Conservation (phyloP, 2,329 filamentous ascomycete genomes). For the Taxawa tesnikishii region DNA sequence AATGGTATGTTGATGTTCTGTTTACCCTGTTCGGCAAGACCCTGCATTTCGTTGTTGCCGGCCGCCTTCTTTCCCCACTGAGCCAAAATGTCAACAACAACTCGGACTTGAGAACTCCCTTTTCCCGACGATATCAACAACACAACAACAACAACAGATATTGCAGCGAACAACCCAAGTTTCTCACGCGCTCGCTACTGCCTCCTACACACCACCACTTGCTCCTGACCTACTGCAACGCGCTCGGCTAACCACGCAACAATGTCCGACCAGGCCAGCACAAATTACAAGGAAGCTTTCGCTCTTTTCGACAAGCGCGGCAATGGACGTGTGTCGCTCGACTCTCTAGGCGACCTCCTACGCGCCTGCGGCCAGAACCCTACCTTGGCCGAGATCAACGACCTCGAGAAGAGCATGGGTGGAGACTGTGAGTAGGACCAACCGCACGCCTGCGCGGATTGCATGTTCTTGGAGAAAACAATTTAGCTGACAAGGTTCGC, state of each 20-base stretch:
- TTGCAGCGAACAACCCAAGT: too few species aligned
- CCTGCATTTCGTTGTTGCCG: too few species aligned
- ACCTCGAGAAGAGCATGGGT: slow-evolving; percentile 82
- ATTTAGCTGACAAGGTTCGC: not conserved
- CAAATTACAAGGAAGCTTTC: slow-evolving; percentile 99
- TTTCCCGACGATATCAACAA: too few species aligned
- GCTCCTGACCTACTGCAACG: too few species aligned
- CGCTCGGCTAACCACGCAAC: too few species aligned
- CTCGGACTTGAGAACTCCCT: too few species aligned
- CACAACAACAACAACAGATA: too few species aligned
- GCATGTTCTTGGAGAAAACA: not conserved
- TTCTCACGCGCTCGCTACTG: too few species aligned
- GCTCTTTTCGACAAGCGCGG: slow-evolving; percentile 99
- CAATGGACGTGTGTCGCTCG: slow-evolving; percentile 77
- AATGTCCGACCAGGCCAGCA: slow-evolving; percentile 57
- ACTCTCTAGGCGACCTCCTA: slow-evolving; percentile 82
- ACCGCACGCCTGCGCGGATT: not conserved
- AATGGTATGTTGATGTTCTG: slow-evolving; percentile 5
- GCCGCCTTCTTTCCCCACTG: too few species aligned
- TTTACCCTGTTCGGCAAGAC: slow-evolving; percentile 4
- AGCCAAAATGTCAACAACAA: too few species aligned
- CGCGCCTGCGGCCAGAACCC: slow-evolving; percentile 97
- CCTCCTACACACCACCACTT: too few species aligned
- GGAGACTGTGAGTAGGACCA: slow-evolving; percentile 64
- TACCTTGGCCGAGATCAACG: slow-evolving; percentile 80